Evolutionary conservation across 768 basidiomycete species (phyloP).

Genomic region (Strobilomyces confusus): DNA sequence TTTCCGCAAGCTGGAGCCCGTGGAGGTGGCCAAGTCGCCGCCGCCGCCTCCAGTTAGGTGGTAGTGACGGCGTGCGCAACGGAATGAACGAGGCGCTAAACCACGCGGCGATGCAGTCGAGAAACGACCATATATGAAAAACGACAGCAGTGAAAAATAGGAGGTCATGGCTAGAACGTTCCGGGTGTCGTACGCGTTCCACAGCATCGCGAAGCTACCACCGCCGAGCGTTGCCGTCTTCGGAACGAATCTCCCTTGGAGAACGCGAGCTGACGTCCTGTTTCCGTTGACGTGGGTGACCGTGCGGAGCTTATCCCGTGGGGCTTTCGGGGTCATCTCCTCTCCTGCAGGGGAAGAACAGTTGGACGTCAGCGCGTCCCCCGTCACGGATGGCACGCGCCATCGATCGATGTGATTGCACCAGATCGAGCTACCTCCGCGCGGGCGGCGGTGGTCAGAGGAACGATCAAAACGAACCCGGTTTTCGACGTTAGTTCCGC

Average conservation of each 20-base stretch:
- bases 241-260: not conserved
- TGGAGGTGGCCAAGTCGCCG: slow-evolving; percentile 12
- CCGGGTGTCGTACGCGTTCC: not conserved
- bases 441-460: slow-evolving; percentile 14
- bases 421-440: slow-evolving; percentile 19
- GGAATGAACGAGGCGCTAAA: not conserved
- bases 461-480: slow-evolving; percentile 18
- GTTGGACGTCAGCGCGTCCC: not conserved
- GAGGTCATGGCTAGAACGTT: not conserved
- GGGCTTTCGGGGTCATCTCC: not conserved
- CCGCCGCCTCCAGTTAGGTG: slow-evolving; percentile 13
- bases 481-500: slow-evolving; percentile 9
- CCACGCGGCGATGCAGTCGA: slow-evolving; percentile 1
- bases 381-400: slow-evolving; percentile 6
- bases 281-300: slow-evolving; percentile 11
- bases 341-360: not conserved
- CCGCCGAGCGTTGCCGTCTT: too few relatives aligned
- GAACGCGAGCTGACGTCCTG: not conserved
- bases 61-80: slow-evolving; percentile 13
- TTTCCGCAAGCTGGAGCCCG: not conserved
- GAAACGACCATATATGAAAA: not conserved
- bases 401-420: slow-evolving; percentile 20
- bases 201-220: slow-evolving; percentile 5
- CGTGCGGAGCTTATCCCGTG: slow-evolving; percentile 1
- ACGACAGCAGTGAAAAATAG: too few relatives aligned